Evolutionary conservation across 495 filamentous ascomycete species (phyloP), one percentile per base, ranked within the genome.

Genomic region (Astrothelium subdiscretum): DNA sequence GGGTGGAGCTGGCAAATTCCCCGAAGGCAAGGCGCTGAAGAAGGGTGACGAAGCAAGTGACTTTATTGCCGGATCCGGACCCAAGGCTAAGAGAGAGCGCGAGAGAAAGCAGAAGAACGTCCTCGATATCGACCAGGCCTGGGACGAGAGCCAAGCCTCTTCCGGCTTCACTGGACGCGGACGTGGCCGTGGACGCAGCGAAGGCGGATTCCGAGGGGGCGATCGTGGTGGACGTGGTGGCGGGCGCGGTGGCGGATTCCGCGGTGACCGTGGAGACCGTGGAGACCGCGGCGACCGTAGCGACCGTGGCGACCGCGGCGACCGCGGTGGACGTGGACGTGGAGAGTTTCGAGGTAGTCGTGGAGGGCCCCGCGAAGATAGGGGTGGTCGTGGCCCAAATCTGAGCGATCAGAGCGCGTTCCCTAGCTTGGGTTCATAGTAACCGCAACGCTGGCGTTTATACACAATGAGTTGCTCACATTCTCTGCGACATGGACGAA

Each of bases 21-120:
- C 88, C 65, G 79, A 82, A 62, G 90, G 91, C 70, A 92, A 90
- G 79, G 80, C 88, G 63, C 72, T 97, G 63, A 72, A 76, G 74
- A 87, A 86, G 72, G 83, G 85, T 52, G 83, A 91, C 59, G 80
- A 83, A 29, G 85, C 88, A 63, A 29, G 22, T 20, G 80, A 81
- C 62, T 96, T 87, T 80, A 84, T 97, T 72, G 76, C 86, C 70
- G 89, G 81, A 68, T 76, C 80, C 63, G 81, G 79, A 57, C 87
- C 87, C 74, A 97, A 96, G 85, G 76, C 82, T 71, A 87, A 88
- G 84, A 88, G 90, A 69, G 83, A 89, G 77, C 87, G 90, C 71
- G 87, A 94, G 80, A 88, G 88, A 79, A 96, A 96, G 85, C 80
- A 87, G 75, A 97, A 96, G 86, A 84, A 87, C 74, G 70, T 86